Conservation (phyloP, 352 stramenopile genomes). For the Phytophthora hibernalis region DNA sequence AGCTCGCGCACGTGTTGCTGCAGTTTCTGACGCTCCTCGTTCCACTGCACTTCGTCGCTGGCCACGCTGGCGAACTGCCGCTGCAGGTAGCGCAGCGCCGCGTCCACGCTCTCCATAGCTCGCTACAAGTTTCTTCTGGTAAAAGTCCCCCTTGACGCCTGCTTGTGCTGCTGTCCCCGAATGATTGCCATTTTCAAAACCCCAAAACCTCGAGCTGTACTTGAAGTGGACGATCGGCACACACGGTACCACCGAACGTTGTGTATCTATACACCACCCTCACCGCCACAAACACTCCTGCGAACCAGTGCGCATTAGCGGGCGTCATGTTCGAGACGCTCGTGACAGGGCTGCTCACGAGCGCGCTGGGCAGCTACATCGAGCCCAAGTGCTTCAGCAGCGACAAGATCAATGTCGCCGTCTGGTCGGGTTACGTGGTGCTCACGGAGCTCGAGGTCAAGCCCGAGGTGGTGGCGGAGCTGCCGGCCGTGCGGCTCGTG, state of each 20-base stretch:
- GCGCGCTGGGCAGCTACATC: constrained; percentile 88
- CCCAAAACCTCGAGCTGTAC: constrained; percentile 23
- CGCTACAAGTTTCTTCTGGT: constrained; percentile 6
- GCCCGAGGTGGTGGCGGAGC: constrained; percentile 68
- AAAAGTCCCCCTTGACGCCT: constrained; percentile 17
- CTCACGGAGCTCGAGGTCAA: constrained; percentile 85
- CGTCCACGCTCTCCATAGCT: constrained; percentile 89
- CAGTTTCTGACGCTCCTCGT: constrained; percentile 76
- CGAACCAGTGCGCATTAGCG: background rate
- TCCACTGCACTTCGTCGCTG: constrained; percentile 77
- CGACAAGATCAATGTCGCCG: constrained; percentile 89
- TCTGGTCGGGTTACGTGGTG: constrained; percentile 90
- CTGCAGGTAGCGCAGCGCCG: constrained; percentile 84
- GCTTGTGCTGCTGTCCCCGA: constrained; percentile 30
- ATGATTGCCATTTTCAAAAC: constrained; percentile 11
- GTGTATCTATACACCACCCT: background rate
- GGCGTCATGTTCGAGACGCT: constrained; percentile 88
- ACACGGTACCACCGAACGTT: background rate
- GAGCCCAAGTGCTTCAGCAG: constrained; percentile 88
- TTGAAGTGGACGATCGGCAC: constrained; percentile 22
- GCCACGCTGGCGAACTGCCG: constrained; percentile 86
- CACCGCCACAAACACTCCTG: constrained; percentile 9
- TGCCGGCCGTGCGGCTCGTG: constrained; percentile 72
- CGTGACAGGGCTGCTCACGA: constrained; percentile 86
- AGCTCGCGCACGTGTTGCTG: constrained; percentile 83